These are phyloP conservation scores for Aspergillus sp. DNA, from an alignment of 2,329 filamentous ascomycete species.

Conservation along the genomic window DNA sequence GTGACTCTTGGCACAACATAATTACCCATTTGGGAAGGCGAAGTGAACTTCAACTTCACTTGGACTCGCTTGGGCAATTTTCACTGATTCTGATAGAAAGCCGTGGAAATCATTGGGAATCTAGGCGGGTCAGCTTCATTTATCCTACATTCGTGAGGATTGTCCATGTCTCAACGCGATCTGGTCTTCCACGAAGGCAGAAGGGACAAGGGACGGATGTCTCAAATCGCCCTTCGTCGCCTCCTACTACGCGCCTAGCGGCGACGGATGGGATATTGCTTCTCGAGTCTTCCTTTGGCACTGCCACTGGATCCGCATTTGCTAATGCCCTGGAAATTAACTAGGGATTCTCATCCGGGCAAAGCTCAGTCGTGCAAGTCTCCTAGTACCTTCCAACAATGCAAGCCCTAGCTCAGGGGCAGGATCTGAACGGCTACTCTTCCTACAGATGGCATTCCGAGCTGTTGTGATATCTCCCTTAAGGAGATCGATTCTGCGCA, in stretches of 20 bases:
- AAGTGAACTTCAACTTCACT: no score
- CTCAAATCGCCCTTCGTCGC: background rate
- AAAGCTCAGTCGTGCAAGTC: no score
- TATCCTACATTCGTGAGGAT: background rate
- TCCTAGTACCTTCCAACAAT: no score
- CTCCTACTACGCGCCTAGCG: background rate
- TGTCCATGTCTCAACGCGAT: background rate
- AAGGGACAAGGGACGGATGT: background rate
- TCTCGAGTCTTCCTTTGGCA: background rate
- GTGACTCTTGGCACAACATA: no score
- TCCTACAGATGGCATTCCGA: background rate
- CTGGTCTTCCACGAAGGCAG: background rate
- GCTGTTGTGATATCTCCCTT: background rate
- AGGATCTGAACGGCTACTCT: background rate
- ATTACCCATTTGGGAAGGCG: no score
- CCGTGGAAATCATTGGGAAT: no score
- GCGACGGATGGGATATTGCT: background rate
- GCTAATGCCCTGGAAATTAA: no score
- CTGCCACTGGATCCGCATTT: no score
- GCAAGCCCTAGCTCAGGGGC: no score
- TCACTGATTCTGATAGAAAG: no score
- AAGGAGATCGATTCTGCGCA: background rate
- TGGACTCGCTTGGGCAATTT: no score
- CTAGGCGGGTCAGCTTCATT: background rate
- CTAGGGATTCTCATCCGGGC: no score